These are phyloP conservation scores for Stephania japonica DNA, from an alignment of 164 flowering plant species.

Conservation along the genomic window DNA sequence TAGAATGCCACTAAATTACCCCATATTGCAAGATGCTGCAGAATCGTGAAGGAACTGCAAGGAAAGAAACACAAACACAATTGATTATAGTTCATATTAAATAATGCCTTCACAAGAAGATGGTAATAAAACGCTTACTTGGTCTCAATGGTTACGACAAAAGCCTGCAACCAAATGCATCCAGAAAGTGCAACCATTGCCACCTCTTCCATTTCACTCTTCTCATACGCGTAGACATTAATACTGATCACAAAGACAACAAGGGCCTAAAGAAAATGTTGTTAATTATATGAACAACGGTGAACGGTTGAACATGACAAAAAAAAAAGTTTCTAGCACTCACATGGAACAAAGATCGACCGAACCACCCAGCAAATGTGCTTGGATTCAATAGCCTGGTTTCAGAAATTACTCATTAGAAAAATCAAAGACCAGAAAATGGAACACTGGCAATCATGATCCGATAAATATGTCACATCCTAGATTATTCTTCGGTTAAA, in stretches of 20 bases:
- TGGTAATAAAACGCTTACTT: slow-evolving; percentile 46
- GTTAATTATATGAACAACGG: background rate
- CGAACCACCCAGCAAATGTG: slow-evolving; percentile 99
- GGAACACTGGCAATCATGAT: slow-evolving; percentile 8
- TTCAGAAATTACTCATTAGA: slow-evolving; percentile 14
- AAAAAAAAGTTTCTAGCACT: slow-evolving; percentile 24
- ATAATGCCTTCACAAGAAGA: background rate
- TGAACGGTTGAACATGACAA: background rate
- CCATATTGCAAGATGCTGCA: slow-evolving; percentile 95
- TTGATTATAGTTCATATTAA: background rate
- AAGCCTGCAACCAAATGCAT: slow-evolving; percentile 98
- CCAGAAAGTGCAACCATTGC: slow-evolving; percentile 98
- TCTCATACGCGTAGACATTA: slow-evolving; percentile 80
- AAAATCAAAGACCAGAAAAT: background rate
- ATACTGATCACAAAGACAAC: slow-evolving; percentile 78
- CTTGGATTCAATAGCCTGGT: slow-evolving; percentile 93
- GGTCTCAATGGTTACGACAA: slow-evolving; percentile 86
- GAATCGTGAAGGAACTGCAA: slow-evolving; percentile 83
- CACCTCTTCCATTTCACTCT: slow-evolving; percentile 93
- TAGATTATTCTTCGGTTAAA: background rate
- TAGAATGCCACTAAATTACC: slow-evolving; percentile 81
- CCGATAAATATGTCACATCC: slow-evolving; percentile 5
- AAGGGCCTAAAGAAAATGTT: slow-evolving; percentile 56
- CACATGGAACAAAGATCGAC: slow-evolving; percentile 92
- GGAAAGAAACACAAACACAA: slow-evolving; percentile 5